Conservation (phyloP, 2,329 filamentous ascomycete genomes). For the Tympanopsis confertula region DNA sequence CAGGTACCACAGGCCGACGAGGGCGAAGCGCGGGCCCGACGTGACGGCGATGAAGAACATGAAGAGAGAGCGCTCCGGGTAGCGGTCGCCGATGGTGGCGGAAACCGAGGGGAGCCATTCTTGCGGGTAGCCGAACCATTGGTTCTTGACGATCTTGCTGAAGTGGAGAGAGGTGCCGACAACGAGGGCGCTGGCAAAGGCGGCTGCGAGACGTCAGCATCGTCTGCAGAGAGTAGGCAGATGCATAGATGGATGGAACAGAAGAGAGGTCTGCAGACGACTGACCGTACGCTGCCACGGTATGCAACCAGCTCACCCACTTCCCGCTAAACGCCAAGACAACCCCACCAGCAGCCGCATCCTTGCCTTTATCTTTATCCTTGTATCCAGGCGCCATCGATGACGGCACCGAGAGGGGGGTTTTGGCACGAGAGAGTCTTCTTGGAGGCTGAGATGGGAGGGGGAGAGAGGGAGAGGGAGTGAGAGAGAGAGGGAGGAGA, state of each 20-base stretch:
- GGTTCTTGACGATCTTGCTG: conserved; percentile 94
- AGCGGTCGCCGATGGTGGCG: conserved; percentile 91
- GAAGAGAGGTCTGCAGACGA: conserved; percentile 9
- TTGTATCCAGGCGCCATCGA: conserved; percentile 27
- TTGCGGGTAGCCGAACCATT: conserved; percentile 85
- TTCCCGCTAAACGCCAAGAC: conserved; percentile 64
- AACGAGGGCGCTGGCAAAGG: conserved; percentile 75
- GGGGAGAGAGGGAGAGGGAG: conserved; percentile 11
- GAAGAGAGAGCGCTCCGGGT: conserved; percentile 92
- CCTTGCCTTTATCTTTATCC: conserved; percentile 53
- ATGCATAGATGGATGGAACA: conserved; percentile 13
- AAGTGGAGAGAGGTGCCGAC: conserved; percentile 78
- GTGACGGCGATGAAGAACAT: conserved; percentile 95
- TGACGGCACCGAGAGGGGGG: neutral
- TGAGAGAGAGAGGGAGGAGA: too few species aligned
- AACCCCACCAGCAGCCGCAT: conserved; percentile 30
- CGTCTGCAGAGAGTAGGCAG: neutral
- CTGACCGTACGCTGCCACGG: conserved; percentile 67
- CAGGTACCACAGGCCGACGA: conserved; percentile 86
- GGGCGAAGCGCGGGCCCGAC: conserved; percentile 84
- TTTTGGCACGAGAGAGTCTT: conserved; percentile 1
- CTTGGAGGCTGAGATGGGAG: neutral
- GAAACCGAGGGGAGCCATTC: conserved; percentile 97
- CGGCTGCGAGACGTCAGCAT: conserved; percentile 35
- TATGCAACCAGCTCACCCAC: conserved; percentile 87